Base-by-base conservation (phyloP, 257 asterid species). In the Galeopsis tetrahit region DNA sequence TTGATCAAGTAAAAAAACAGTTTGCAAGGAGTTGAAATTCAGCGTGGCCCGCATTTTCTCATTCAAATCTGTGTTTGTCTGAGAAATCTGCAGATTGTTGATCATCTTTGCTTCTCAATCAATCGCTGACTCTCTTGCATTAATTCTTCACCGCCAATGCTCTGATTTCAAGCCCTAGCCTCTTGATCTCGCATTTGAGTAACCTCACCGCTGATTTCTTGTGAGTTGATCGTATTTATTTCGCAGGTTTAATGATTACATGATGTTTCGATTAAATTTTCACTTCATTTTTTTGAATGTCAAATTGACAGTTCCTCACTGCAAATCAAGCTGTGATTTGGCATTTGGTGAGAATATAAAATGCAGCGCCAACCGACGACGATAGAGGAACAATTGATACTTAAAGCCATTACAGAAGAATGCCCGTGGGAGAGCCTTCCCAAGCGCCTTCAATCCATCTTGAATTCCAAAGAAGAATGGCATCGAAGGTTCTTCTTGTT, bases 401-500 rank as follows among this genome's bases (percentile, higher is more conserved):
- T 82, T 3, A 91, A 88, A 80, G 97, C 98, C 61, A 87, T 94
- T 62, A 82, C 58, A 59, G 99, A 94, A 75, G 97, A 94, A 82
- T 87, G 93, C 49, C 71, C 77, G 0, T 94, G 97, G 97, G 99
- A 94, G 57, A 87, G 72, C 75, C 92, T 94, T 66, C 97, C 98
- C 33, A 94, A 91, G 84, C 91, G 99, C 75, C 98, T 94, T 76
- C 99, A 94, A 73, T 83, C 99, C 68, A 85, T 83, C 63, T 77
- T 94, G 77, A 89, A 80, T 82, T 88, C 99, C 69, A 88, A 80
- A 80, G 99, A 94, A 38, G 99, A 94, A 86, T 94, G 98, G 98
- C 93, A 94, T 59, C 86, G 90, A 70, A 88, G 98, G 99, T 94
- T 63, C 59, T 74, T 4, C 33, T 7, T n/a, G n/a, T n/a, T n/a